phyloP scores from a whole-genome alignment of 306 rosid species.

The Potentilla sterilis region DNA sequence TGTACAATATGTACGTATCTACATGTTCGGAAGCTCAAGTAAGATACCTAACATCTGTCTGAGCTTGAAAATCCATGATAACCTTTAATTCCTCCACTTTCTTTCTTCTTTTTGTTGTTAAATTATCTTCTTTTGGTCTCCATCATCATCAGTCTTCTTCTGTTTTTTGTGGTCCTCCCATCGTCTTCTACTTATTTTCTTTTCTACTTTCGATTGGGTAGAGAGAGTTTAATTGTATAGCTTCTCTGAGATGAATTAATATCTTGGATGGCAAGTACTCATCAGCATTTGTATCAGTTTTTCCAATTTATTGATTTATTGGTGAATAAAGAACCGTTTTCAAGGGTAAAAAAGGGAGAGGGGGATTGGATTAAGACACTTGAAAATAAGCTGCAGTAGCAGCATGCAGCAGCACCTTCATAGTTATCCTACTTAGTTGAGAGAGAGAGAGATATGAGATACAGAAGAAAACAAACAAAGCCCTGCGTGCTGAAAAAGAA shows the following conservation, averaged over 20 bases:
- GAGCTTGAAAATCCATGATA: constrained; percentile 11
- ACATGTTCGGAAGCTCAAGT: constrained; percentile 16
- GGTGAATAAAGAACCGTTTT: constrained; percentile 36
- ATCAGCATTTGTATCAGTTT: constrained; percentile 12
- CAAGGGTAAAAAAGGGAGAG: constrained; percentile 19
- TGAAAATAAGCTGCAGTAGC: constrained; percentile 18
- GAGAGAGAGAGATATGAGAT: background rate
- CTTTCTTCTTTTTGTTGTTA: background rate
- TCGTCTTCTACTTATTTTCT: constrained; percentile 6
- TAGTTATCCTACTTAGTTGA: background rate
- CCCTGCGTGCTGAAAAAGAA: constrained; percentile 9
- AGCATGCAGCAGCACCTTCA: constrained; percentile 7
- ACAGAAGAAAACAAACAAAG: constrained; percentile 8
- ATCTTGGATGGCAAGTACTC: constrained; percentile 14
- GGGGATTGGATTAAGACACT: constrained; percentile 25
- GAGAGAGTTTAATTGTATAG: constrained; percentile 7
- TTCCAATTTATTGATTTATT: constrained; percentile 36
- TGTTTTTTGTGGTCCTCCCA: constrained; percentile 1
- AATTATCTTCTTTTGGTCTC: background rate
- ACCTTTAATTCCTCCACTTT: constrained; percentile 8
- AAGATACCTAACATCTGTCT: constrained; percentile 12
- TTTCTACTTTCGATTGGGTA: constrained; percentile 3
- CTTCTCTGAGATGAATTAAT: constrained; percentile 21
- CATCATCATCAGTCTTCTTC: constrained; percentile 11
- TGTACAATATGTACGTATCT: constrained; percentile 34